Evolutionary conservation across 2,329 filamentous ascomycete species (phyloP), one percentile per base, ranked within the genome.

Genomic region (Fusarium sp.): DNA sequence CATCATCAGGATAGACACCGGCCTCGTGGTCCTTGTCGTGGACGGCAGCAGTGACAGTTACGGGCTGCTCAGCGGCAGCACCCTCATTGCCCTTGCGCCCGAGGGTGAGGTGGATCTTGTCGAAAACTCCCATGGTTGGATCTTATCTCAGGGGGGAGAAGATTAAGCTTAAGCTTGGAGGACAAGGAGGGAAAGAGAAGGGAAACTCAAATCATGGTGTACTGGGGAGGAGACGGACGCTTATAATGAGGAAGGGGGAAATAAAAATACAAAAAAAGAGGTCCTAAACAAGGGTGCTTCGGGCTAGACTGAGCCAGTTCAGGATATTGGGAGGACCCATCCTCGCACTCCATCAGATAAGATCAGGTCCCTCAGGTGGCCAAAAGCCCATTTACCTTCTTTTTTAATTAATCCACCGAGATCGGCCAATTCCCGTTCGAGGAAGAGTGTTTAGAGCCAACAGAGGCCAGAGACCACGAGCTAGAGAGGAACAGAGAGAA

Each of bases 321-420:
- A 32, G 43, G 37, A 43, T 53, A 47, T 35, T 48, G 53, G 52
- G 33, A n/a, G n/a, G 33, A 35, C 33, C 53, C 54, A 30, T 30
- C 57, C 69, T 67, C 35, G 56, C 44, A 62, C 57, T 62, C 65
- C 68, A 71, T 71, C 68, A 54, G 68, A 71, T 71, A 71, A 71
- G 68, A 71, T 71, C 58, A 60, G 65, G 49, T 59, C 25, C 27
- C 51, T 33, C 58, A 39, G 60, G 55, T 57, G 61, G 61, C 51
- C 45, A 61, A 46, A 49, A 44, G n/a, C 32, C 46, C 32, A 46
- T 51, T 47, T 7, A 43, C 35, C 7, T 10, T 10, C 27, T 30
- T 30, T 30, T 30, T 30, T 11, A 27, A 30, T 30, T n/a, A 37
- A 57, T 41, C 52, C 49, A 56, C 68, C 67, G 64, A 66, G 40